Base-by-base conservation (phyloP, 2,329 filamentous ascomycete species). In the Rhexocercosporidium sp. region DNA sequence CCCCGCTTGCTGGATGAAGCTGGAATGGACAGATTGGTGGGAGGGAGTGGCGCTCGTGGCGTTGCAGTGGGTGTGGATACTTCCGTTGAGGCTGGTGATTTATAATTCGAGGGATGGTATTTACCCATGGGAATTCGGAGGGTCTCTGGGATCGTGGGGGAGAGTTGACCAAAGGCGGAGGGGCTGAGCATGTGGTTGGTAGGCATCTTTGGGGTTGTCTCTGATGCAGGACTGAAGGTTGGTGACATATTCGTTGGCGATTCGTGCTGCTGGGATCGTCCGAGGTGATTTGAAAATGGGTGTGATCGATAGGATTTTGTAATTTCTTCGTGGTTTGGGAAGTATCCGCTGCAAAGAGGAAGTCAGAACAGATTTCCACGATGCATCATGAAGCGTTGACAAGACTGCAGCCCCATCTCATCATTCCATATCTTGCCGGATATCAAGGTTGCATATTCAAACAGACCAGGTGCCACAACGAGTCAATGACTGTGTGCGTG, bases 101-200 rank as follows among this genome's bases (percentile, higher is more conserved):
- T 85, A 72, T 88, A 89, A 76, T 89, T 89, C 29, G 85, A 84
- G 0, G 87, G 87, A 66, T 89, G 88, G 72, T 89, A 90, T 77
- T 89, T 89, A 27, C 87, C 87, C 77, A 88, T 80, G 0, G 86
- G 85, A 37, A 87, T 77, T 77, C 41, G 29, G 14, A 76, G 64
- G 22, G 68, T 49, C 37, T 72, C 61, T 59, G 69, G 62, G 63
- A 68, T 59, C 14, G 66, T 51, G 7, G 69, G 63, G 6, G 64
- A 60, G 11, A 67, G 53, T 20, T 65, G 62, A 44, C 64, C 64
- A n/a, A 67, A 53, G 27, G 59, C 25, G 6, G 64, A 49, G 18
- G 64, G 41, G 39, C 62, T 67, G 67, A 64, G 66, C 62, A 67
- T 20, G 18, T 49, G 27, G 14, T 51, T 29, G 18, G 69, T 18